A percentile compares a stretch with the other conserved stretches of the same genome.
These are phyloP conservation scores for Aspergillus sp. DNA, from an alignment of 2,329 filamentous ascomycete species.

Conservation along the genomic window DNA sequence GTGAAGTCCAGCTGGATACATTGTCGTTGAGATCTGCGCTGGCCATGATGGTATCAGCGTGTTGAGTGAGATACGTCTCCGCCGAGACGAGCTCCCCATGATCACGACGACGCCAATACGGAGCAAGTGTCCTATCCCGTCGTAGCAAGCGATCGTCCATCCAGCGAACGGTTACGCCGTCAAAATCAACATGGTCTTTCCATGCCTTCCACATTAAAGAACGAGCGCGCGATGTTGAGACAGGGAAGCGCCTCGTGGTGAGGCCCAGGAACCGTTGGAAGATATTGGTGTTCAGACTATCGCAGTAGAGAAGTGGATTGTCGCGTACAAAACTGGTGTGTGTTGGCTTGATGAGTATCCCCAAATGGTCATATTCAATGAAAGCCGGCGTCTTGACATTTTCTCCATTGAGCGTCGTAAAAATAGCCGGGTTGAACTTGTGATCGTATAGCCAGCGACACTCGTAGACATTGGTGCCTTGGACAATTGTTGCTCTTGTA, in stretches of 20 bases:
- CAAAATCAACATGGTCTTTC: conserved; percentile 41
- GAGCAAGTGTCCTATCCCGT: conserved; percentile 38
- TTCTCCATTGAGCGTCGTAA: conserved; percentile 45
- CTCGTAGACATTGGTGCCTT: conserved; percentile 48
- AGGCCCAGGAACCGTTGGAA: conserved; percentile 27
- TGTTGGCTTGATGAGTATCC: conserved; percentile 38
- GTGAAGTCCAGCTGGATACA: conserved; percentile 47
- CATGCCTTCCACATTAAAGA: conserved; percentile 47
- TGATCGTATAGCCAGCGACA: conserved; percentile 45
- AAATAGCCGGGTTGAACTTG: conserved; percentile 43
- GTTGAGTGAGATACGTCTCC: conserved; percentile 38
- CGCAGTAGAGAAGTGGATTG: conserved; percentile 47
- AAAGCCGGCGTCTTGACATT: conserved; percentile 48
- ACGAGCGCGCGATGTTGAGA: conserved; percentile 44
- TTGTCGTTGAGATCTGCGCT: conserved; percentile 47
- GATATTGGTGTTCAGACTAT: conserved; percentile 28
- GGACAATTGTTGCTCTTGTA: conserved; percentile 49
- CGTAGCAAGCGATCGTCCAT: conserved; percentile 46
- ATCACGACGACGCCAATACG: conserved; percentile 43
- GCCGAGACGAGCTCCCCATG: conserved; percentile 38
- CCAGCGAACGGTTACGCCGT: conserved; percentile 46
- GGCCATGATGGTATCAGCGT: conserved; percentile 46
- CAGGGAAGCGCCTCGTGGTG: conserved; percentile 29
- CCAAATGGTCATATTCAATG: conserved; percentile 44
- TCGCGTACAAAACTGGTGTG: conserved; percentile 43